These are phyloP conservation scores for Saxophila tyrrhenica DNA, from an alignment of 495 filamentous ascomycete species.

Conservation along the genomic window DNA sequence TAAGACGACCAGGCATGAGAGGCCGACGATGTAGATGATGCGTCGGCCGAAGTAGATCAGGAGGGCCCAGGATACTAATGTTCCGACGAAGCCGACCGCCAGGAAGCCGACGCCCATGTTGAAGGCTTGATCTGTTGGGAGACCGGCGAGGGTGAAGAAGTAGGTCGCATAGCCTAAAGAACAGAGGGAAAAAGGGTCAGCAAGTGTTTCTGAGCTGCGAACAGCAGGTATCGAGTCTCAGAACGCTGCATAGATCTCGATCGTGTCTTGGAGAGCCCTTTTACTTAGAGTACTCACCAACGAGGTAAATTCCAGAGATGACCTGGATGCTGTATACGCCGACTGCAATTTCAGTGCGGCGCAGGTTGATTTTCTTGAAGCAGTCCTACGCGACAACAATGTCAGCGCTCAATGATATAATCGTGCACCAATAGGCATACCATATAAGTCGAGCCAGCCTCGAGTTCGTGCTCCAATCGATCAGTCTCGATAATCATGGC, in stretches of 20 bases:
- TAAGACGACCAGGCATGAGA: constrained; percentile 36
- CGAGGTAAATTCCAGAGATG: constrained; percentile 66
- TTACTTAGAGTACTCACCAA: too few species aligned
- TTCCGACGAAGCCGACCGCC: constrained; percentile 41
- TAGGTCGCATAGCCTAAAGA: constrained; percentile 46
- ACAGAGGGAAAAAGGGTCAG: too few species aligned
- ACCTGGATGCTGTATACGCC: constrained; percentile 70
- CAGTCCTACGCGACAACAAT: constrained; percentile 21
- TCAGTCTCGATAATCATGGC: constrained; percentile 31
- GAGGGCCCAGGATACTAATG: constrained; percentile 41
- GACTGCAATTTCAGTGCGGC: constrained; percentile 30
- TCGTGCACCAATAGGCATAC: background rate
- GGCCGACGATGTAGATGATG: constrained; percentile 41
- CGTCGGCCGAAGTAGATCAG: constrained; percentile 39
- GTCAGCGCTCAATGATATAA: constrained; percentile 1
- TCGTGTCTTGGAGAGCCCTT: too few species aligned
- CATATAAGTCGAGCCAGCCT: constrained; percentile 18
- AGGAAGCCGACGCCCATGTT: constrained; percentile 31
- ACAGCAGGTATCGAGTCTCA: too few species aligned
- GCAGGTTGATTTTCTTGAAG: constrained; percentile 25
- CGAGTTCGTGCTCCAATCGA: constrained; percentile 24
- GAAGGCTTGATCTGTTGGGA: constrained; percentile 26
- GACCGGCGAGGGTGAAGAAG: constrained; percentile 63
- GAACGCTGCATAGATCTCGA: too few species aligned
- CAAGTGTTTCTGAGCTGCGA: too few species aligned